Conservation (phyloP, 306 rosid genomes). For the Datisca glomerata region DNA sequence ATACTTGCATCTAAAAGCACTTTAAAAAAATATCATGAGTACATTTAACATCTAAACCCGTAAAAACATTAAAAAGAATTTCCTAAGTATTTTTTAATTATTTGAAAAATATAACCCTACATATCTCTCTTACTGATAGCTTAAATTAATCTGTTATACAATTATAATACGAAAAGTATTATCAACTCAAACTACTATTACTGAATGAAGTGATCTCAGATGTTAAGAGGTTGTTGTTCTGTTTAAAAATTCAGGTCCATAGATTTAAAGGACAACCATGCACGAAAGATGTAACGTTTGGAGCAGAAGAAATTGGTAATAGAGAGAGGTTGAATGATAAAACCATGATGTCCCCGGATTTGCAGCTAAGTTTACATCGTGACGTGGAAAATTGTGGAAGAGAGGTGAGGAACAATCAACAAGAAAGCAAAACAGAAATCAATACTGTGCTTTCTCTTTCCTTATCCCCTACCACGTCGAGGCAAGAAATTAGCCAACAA, state of each 20-base stretch:
- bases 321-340: slow-evolving; percentile 20
- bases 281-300: slow-evolving; percentile 8
- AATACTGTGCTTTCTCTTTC: slow-evolving; percentile 44
- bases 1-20: no score
- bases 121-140: no score
- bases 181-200: no score
- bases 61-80: no score
- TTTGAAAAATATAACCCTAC: no score
- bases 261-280: slow-evolving; percentile 10
- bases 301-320: neutral
- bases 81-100: no score
- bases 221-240: neutral
- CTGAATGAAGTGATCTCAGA: neutral
- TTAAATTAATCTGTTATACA: no score
- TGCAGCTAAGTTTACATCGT: slow-evolving; percentile 38
- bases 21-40: no score
- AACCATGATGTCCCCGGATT: slow-evolving; percentile 11
- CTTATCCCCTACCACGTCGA: slow-evolving; percentile 25
- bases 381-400: slow-evolving; percentile 11
- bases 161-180: no score
- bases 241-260: slow-evolving; percentile 20
- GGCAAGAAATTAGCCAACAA: slow-evolving; percentile 7
- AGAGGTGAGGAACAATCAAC: neutral
- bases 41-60: no score
- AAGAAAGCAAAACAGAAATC: slow-evolving; percentile 18